These are phyloP conservation scores for Aspergillus hiratsukae DNA, from an alignment of 2,329 filamentous ascomycete species.

Conservation along the genomic window DNA sequence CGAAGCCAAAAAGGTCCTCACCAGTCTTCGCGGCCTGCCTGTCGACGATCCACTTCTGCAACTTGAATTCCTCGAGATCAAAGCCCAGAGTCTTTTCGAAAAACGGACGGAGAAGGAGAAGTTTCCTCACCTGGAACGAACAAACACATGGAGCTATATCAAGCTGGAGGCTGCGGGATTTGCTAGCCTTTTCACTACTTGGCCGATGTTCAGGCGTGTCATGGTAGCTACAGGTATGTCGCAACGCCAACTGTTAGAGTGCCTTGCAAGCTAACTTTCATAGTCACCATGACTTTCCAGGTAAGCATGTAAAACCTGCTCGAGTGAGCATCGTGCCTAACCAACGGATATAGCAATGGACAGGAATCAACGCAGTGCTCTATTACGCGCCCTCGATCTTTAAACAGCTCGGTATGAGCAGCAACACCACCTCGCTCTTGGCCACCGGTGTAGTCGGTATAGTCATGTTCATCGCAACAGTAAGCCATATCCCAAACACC, in stretches of 20 bases:
- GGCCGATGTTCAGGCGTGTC: slow-evolving; percentile 46
- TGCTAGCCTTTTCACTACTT: slow-evolving; percentile 26
- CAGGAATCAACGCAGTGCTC: neutral
- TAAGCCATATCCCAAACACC: neutral
- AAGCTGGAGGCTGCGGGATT: slow-evolving; percentile 56
- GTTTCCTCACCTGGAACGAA: slow-evolving; percentile 61
- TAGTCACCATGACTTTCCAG: neutral
- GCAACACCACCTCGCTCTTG: slow-evolving; percentile 23
- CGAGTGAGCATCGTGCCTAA: neutral
- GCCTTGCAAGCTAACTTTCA: neutral
- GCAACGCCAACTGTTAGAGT: slow-evolving; percentile 38
- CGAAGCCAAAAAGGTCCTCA: slow-evolving; percentile 60
- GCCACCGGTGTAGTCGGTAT: slow-evolving; percentile 30
- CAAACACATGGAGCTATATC: slow-evolving; percentile 59
- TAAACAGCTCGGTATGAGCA: slow-evolving; percentile 18
- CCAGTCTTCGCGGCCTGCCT: slow-evolving; percentile 57
- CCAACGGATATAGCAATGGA: neutral
- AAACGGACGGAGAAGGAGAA: slow-evolving; percentile 63
- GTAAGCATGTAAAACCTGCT: neutral
- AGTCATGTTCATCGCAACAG: slow-evolving; percentile 21
- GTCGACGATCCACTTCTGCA: slow-evolving; percentile 63
- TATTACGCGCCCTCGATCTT: slow-evolving; percentile 18
- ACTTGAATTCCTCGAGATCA: slow-evolving; percentile 74
- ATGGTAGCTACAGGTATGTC: slow-evolving; percentile 47
- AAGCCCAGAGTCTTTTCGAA: slow-evolving; percentile 70